phyloP scores from a whole-genome alignment of 306 rosid genomes.

The Cucurbita maxima region DNA sequence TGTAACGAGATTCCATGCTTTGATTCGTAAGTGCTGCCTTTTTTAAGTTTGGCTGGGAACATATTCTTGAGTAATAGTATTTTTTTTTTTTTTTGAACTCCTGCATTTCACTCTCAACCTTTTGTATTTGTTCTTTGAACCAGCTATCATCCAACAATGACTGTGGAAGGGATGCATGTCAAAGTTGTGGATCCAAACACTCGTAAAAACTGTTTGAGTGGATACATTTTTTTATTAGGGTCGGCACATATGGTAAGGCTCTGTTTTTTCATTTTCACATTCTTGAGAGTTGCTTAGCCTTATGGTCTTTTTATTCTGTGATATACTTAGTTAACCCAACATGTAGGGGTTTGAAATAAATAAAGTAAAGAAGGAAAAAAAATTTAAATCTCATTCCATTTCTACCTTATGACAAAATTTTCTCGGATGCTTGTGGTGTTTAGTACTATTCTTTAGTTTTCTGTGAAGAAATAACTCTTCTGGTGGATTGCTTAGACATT shows the following conservation, averaged over 20 bases:
- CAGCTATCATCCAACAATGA: slow-evolving; percentile 57
- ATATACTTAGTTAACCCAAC: background rate
- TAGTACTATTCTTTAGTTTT: background rate
- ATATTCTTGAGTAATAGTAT: background rate
- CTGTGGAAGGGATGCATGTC: slow-evolving; percentile 48
- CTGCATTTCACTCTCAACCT: background rate
- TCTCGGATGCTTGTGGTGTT: background rate
- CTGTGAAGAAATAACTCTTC: background rate
- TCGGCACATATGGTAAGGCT: slow-evolving; percentile 35
- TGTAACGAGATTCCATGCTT: slow-evolving; percentile 47
- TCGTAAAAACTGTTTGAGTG: slow-evolving; percentile 65
- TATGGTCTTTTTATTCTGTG: background rate
- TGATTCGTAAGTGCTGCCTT: slow-evolving; percentile 45
- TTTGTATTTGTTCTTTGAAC: slow-evolving; percentile 4
- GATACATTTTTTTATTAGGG: slow-evolving; percentile 63
- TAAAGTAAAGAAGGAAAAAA: background rate
- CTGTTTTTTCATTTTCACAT: background rate
- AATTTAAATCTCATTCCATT: background rate
- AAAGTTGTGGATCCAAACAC: slow-evolving; percentile 49
- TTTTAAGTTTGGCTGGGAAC: slow-evolving; percentile 7
- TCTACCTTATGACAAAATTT: background rate
- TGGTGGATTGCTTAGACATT: background rate
- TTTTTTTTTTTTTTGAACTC: background rate
- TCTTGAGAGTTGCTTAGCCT: background rate
- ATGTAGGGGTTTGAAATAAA: background rate